These are phyloP conservation scores for Eutrema salsugineum DNA, from an alignment of 441 rosid species.

Conservation along the genomic window DNA sequence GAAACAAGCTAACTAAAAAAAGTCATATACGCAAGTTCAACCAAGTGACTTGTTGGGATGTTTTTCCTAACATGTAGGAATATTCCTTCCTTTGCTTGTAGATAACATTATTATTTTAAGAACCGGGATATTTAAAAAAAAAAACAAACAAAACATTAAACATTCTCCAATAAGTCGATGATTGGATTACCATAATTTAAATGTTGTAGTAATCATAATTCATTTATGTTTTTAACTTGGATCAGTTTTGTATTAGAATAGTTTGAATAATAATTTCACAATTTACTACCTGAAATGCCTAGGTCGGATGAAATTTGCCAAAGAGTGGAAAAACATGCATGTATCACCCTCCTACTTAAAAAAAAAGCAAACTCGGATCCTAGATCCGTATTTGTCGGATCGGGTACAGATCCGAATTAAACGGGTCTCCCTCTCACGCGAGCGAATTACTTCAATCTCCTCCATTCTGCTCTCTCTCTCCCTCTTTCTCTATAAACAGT, in stretches of 20 bases:
- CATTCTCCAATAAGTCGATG: background rate
- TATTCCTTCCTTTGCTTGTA: slow-evolving; percentile 10
- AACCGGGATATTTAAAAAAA: background rate
- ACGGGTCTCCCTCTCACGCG: slow-evolving; percentile 24
- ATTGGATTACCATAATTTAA: background rate
- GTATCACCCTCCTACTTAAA: background rate
- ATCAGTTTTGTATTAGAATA: background rate
- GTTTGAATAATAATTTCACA: background rate
- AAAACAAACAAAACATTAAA: background rate
- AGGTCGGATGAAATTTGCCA: background rate
- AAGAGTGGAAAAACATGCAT: background rate
- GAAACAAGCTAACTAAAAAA: slow-evolving; percentile 2
- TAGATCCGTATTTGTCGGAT: slow-evolving; percentile 19
- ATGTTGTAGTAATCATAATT: background rate
- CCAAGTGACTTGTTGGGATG: slow-evolving; percentile 17
- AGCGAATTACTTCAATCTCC: slow-evolving; percentile 12
- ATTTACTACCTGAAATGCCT: background rate
- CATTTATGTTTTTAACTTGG: background rate
- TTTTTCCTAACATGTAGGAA: slow-evolving; percentile 14
- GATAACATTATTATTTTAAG: background rate
- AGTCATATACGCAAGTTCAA: slow-evolving; percentile 25
- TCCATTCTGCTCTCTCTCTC: slow-evolving; percentile 1
- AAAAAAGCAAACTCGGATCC: background rate
- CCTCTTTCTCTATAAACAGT: too few species aligned
- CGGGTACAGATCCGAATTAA: slow-evolving; percentile 27